These are phyloP conservation scores for Yarrowia keelungensis DNA, from an alignment of 805 yeast species.

Conservation along the genomic window DNA sequence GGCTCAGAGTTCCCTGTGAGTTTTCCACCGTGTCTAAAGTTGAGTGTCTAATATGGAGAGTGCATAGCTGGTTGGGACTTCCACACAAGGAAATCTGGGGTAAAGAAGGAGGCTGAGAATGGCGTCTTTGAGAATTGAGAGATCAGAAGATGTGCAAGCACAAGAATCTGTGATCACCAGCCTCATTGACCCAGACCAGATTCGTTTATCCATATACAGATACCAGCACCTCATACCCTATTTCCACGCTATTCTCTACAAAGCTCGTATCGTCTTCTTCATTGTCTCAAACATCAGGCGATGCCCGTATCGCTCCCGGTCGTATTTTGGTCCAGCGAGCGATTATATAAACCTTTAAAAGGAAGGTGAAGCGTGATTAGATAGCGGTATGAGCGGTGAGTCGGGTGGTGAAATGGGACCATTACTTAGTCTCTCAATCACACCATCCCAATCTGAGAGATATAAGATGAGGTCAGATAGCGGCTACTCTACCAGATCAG, in stretches of 20 bases:
- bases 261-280: too few relatives aligned
- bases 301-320: neutral
- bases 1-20: neutral
- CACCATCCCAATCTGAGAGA: neutral
- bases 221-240: too few relatives aligned
- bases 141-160: too few relatives aligned
- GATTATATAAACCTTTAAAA: constrained; percentile 3
- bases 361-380: constrained; percentile 21
- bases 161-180: too few relatives aligned
- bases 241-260: too few relatives aligned
- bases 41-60: neutral
- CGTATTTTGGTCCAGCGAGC: neutral
- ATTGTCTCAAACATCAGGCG: neutral
- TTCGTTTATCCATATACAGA: too few relatives aligned
- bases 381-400: neutral
- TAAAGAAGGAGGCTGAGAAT: neutral
- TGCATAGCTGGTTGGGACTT: constrained; percentile 22
- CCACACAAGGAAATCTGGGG: neutral
- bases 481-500: too few relatives aligned
- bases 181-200: too few relatives aligned
- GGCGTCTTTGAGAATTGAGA: too few relatives aligned
- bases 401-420: too few relatives aligned
- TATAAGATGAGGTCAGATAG: too few relatives aligned
- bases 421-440: neutral
- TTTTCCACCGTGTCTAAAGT: too few relatives aligned